These are phyloP conservation scores for Ceratocystis huliohia DNA, from an alignment of 2,329 filamentous ascomycete species.

Conservation along the genomic window DNA sequence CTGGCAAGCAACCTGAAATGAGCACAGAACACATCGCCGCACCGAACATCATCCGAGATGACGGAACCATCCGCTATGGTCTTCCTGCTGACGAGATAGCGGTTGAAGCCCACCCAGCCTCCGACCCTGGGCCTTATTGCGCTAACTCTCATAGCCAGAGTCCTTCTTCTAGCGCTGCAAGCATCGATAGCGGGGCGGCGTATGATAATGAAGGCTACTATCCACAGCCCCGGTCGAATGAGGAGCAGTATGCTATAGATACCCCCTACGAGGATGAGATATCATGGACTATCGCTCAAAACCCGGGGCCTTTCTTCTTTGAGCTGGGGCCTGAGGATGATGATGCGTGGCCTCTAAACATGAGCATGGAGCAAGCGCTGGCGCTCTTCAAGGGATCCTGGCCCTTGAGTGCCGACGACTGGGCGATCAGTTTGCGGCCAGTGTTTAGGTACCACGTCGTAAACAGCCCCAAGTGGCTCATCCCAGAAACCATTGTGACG, in stretches of 20 bases:
- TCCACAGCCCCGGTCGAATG: not conserved
- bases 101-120: not conserved
- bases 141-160: not conserved
- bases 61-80: not conserved
- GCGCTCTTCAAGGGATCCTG: slow-evolving; percentile 1
- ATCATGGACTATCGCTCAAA: not conserved
- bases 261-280: not conserved
- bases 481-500: slow-evolving; percentile 8
- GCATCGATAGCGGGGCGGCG: slow-evolving; percentile 4
- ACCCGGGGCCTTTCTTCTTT: slow-evolving; percentile 1
- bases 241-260: not conserved
- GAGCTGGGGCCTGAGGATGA: slow-evolving; percentile 4
- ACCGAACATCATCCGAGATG: not conserved
- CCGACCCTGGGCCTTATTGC: not conserved
- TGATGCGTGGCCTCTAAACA: slow-evolving; percentile 3
- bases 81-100: not conserved
- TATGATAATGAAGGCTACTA: slow-evolving; percentile 1
- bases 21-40: not conserved
- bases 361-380: slow-evolving; percentile 2
- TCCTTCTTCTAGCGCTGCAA: not conserved
- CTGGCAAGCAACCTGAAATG: not conserved
- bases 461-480: slow-evolving; percentile 8
- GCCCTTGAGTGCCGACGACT: slow-evolving; percentile 4
- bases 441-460: slow-evolving; percentile 3
- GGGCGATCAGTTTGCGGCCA: not conserved